These are phyloP conservation scores for Globisporangium lucens DNA, from an alignment of 352 stramenopile species.

Conservation along the genomic window DNA sequence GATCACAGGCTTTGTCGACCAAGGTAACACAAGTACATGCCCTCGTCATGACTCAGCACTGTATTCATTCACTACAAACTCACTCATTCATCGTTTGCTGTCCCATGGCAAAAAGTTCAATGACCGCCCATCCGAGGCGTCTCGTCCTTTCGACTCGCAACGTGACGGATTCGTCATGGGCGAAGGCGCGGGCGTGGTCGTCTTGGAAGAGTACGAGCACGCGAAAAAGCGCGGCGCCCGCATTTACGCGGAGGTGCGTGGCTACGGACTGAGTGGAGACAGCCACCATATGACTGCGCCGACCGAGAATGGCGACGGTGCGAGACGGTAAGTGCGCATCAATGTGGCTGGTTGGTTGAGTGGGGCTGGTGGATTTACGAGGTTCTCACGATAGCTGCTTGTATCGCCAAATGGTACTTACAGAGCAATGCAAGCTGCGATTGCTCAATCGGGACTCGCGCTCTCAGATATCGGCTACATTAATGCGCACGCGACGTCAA, in stretches of 20 bases:
- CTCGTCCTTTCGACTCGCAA: conserved; percentile 93
- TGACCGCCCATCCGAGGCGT: conserved; percentile 85
- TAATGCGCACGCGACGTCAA: conserved; percentile 98
- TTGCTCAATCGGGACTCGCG: conserved; percentile 71
- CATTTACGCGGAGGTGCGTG: conserved; percentile 94
- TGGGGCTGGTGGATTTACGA: background rate
- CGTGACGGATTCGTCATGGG: conserved; percentile 98
- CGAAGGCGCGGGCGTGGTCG: conserved; percentile 66
- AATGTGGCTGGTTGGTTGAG: background rate
- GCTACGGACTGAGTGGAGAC: conserved; percentile 95
- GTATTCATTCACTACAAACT: background rate
- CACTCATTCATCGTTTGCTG: background rate
- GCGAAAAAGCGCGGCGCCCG: conserved; percentile 89
- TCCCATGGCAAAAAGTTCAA: conserved; percentile 78
- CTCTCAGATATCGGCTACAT: conserved; percentile 95
- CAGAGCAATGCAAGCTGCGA: conserved; percentile 90
- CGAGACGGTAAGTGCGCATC: conserved; percentile 28
- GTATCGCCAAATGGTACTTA: conserved; percentile 26
- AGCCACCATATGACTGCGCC: conserved; percentile 92
- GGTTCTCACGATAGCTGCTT: conserved; percentile 17
- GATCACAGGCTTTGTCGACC: conserved; percentile 93
- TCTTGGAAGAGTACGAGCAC: conserved; percentile 88
- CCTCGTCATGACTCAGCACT: too few species aligned
- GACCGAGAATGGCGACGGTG: conserved; percentile 63
- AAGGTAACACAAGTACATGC: conserved; percentile 38